These are phyloP conservation scores for Clonostachys rhizophaga DNA, from an alignment of 2,329 filamentous ascomycete species.

Conservation along the genomic window DNA sequence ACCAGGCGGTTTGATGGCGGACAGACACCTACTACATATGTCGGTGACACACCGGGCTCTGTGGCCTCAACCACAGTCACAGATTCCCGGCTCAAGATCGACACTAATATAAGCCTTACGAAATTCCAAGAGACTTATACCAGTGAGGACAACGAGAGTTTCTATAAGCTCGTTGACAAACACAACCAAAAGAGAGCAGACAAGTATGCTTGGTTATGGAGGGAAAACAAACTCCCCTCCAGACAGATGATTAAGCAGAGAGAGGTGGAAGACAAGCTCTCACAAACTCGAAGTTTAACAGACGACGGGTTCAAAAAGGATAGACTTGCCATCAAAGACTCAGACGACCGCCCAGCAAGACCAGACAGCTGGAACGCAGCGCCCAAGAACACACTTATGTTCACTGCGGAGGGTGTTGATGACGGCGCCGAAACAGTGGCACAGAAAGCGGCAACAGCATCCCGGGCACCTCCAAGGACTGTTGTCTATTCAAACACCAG, in stretches of 20 bases:
- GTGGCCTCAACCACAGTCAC: conserved; percentile 31
- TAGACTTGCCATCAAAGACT: conserved; percentile 60
- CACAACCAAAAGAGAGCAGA: conserved; percentile 81
- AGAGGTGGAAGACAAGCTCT: conserved; percentile 50
- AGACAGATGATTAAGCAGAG: conserved; percentile 71
- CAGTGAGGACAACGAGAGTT: conserved; percentile 96
- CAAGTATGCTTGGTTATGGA: conserved; percentile 87
- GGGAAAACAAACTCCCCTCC: conserved; percentile 79
- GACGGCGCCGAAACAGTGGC: conserved; percentile 56
- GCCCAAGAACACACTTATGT: conserved; percentile 86
- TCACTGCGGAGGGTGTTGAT: conserved; percentile 63
- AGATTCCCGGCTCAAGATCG: conserved; percentile 44
- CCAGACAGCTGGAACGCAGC: conserved; percentile 71
- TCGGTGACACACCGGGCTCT: conserved; percentile 70
- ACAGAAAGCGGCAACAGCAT: conserved; percentile 64
- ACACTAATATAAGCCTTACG: conserved; percentile 75
- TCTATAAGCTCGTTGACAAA: conserved; percentile 86
- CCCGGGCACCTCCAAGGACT: conserved; percentile 69
- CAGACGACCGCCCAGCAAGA: conserved; percentile 68
- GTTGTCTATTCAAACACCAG: conserved; percentile 84
- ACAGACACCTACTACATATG: conserved; percentile 62
- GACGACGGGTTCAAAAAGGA: conserved; percentile 55
- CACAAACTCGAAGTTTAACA: conserved; percentile 36
- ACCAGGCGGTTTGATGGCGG: conserved; percentile 18
- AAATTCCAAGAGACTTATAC: conserved; percentile 92